These are phyloP conservation scores for Mycena galericulata DNA, from an alignment of 768 basidiomycete species.

Conservation along the genomic window DNA sequence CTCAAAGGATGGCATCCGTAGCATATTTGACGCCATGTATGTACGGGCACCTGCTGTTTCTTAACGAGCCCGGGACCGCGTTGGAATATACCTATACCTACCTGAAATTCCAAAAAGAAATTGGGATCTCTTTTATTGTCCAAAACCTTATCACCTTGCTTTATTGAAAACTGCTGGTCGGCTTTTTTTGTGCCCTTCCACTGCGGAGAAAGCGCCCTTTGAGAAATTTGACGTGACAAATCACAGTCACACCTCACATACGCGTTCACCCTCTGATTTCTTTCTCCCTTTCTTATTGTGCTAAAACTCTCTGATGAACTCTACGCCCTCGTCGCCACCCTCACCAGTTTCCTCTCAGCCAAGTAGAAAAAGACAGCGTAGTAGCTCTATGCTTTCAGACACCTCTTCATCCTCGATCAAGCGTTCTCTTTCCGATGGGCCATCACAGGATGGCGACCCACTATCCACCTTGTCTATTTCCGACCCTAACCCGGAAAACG, in stretches of 20 bases:
- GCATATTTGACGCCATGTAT: too few species aligned
- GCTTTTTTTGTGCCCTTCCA: too few species aligned
- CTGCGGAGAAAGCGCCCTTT: too few species aligned
- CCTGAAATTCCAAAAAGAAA: too few species aligned
- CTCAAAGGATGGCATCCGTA: too few species aligned
- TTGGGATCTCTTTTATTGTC: too few species aligned
- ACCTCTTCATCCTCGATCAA: constrained; percentile 81
- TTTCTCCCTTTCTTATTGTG: neutral
- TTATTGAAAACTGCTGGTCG: too few species aligned
- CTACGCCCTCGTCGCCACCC: constrained; percentile 55
- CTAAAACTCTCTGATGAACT: constrained; percentile 44
- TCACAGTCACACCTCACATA: constrained; percentile 14
- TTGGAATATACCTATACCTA: too few species aligned
- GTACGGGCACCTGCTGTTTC: too few species aligned
- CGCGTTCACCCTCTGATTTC: constrained; percentile 39
- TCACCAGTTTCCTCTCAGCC: constrained; percentile 53
- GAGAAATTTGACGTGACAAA: constrained; percentile 35
- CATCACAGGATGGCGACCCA: constrained; percentile 60
- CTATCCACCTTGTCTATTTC: constrained; percentile 55
- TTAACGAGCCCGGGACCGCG: too few species aligned
- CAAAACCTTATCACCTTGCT: too few species aligned
- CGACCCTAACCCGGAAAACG: constrained; percentile 68
- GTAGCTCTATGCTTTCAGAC: constrained; percentile 80
- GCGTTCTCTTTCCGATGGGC: constrained; percentile 80
- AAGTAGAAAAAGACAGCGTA: constrained; percentile 79